Base-by-base conservation (phyloP, 2,329 filamentous ascomycete genomes). In the Massarina eburnea region DNA sequence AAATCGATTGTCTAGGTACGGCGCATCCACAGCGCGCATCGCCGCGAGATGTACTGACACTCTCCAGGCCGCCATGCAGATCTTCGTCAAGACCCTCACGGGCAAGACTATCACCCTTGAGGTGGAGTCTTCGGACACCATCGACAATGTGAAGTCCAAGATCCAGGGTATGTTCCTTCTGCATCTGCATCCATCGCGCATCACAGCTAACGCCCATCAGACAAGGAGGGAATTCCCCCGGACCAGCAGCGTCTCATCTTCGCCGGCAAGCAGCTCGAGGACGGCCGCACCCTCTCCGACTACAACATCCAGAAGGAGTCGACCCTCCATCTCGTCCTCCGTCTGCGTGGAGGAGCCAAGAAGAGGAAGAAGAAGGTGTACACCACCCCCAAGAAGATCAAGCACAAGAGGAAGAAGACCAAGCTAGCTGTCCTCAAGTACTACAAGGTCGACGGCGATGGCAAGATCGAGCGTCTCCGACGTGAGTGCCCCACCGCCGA, bases 321-420 rank as follows among this genome's bases (percentile, higher is more conserved):
- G 66, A 99, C 94, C 70, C 91, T 99, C 64, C 94, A 99, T 81
- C 82, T 97, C 68, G 94, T 99, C 70, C 87, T 99, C 69, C 90
- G 94, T 75, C 91, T 99, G 55, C 94, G 92, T 84, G 94, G 94
- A 84, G 94, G 92, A 78, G 91, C 79, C 75, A 75, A 74, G 71
- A 99, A 99, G 91, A 96, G 97, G 89, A 86, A 95, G 80, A 99
- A 99, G 90, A 99, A 99, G 91, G 94, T 99, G 68, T 99, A 99
- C 89, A 97, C 90, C 76, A 99, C 94, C 72, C 94, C 94, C 77
- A 99, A 99, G 91, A 99, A 99, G 91, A 99, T 99, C 88, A 99
- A 99, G 94, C 94, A 99, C 88, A 99, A 99, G 91, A 88, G 91
- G 83, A 99, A 97, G 91, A 99, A 99, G 92, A 96, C 89, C 86